These are phyloP conservation scores for Alnus rubra DNA, from an alignment of 306 rosid genomes.

Conservation along the genomic window DNA sequence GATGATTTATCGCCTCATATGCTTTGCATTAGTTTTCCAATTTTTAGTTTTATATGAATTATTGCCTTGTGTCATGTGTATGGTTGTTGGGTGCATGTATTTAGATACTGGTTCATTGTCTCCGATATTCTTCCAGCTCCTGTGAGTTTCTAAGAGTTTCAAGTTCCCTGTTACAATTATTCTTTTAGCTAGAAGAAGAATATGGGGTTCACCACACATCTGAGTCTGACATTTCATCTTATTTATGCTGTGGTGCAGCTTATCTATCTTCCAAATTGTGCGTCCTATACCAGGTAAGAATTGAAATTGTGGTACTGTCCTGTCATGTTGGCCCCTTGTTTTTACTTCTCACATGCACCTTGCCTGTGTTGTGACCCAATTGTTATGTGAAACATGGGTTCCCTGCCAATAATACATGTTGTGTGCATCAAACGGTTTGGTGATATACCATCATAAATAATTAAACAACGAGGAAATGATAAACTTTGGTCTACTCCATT, in stretches of 20 bases:
- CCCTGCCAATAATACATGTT: background rate
- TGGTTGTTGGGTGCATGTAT: background rate
- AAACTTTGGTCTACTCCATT: background rate
- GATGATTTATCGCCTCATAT: too few relatives aligned
- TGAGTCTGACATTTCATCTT: conserved; percentile 25
- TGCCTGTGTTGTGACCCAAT: background rate
- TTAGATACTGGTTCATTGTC: background rate
- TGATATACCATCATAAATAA: background rate
- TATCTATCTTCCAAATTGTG: conserved; percentile 71
- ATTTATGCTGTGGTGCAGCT: conserved; percentile 52
- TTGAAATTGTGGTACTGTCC: background rate
- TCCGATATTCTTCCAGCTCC: background rate
- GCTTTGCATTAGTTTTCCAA: background rate
- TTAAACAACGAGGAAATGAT: background rate
- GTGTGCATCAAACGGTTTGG: background rate
- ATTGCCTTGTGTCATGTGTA: background rate
- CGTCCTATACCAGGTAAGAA: conserved; percentile 78
- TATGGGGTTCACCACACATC: background rate
- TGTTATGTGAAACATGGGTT: background rate
- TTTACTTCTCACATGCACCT: background rate
- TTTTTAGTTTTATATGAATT: background rate
- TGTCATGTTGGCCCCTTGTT: background rate
- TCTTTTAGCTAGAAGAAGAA: background rate
- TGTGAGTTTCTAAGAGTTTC: background rate
- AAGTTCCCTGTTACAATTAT: background rate